A percentile compares a stretch with the other conserved stretches of the same genome.
Conservation (phyloP, 106 monocot genomes). For the Dioscorea alata region DNA sequence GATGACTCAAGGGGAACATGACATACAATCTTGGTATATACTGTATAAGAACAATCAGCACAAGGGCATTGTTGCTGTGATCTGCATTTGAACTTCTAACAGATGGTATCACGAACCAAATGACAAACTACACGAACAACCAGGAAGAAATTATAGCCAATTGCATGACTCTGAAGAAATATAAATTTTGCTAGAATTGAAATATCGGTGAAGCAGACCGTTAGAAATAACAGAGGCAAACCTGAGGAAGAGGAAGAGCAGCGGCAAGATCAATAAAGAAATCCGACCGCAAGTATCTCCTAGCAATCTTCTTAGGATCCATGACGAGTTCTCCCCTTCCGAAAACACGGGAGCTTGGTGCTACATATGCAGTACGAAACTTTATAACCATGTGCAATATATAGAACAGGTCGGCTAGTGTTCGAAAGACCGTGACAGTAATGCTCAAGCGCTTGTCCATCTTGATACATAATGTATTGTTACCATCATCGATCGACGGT, state of each 20-base stretch:
- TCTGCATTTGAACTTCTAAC: conserved; percentile 44
- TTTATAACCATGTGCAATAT: conserved; percentile 67
- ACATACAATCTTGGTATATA: conserved; percentile 79
- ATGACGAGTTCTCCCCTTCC: conserved; percentile 84
- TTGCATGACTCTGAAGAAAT: no score
- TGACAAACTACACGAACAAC: conserved; percentile 57
- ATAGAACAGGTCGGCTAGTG: conserved; percentile 64
- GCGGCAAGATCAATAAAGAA: conserved; percentile 69
- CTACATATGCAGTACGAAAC: conserved; percentile 79
- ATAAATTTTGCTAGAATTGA: no score
- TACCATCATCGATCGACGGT: conserved; percentile 24
- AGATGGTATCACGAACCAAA: conserved; percentile 72
- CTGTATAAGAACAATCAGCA: conserved; percentile 68
- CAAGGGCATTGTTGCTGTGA: conserved; percentile 60
- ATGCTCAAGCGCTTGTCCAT: conserved; percentile 37
- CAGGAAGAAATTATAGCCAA: background rate
- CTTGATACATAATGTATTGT: conserved; percentile 35
- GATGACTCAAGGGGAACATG: conserved; percentile 74
- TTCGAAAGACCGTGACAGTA: conserved; percentile 34
- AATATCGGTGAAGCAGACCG: no score
- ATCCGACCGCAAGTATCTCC: conserved; percentile 62
- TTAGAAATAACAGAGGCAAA: background rate
- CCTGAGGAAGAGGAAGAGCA: conserved; percentile 91
- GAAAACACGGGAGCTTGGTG: conserved; percentile 78
- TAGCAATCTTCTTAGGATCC: conserved; percentile 65